Base-by-base conservation (phyloP, 2,329 filamentous ascomycete genomes). In the Mycosphaerella sp. region DNA sequence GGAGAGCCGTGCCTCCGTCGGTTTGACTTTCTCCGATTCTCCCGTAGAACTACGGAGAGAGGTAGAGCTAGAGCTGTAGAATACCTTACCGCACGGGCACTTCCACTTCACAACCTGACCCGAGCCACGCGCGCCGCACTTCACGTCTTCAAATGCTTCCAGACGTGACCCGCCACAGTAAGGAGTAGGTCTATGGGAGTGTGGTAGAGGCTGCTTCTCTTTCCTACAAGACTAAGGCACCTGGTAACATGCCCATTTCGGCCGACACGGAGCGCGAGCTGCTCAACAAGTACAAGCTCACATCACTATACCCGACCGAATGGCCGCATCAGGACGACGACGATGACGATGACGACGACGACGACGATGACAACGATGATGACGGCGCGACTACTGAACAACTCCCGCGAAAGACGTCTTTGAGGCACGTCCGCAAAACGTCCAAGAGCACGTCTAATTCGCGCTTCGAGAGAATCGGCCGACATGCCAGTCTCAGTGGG, bases 231-330 rank as follows among this genome's bases (percentile, higher is more conserved):
- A 25, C 5, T 5, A 25, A 25, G 21, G 7, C 7, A 25, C 21
- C 21, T 25, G 5, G 21, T 25, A 25, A 25, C 21, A 71, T 67
- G 65, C 63, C 62, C 49, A 76, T 81, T 84, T 60, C 64, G 32
- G 79, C 82, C 57, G 87, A 93, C 64, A 80, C 84, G 63, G 85
- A 93, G 65, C 77, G 84, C 55, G 82, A 80, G 41, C 81, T 97
- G 49, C 81, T 93, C 63, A 89, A 89, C 62, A 89, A 95, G 73
- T 97, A 97, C 74, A 87, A 89, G 68, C 79, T 97, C 43, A 79
- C 85, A 37, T 87, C 79, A 12, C 76, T 87, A 16, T 90, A 82
- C 68, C 91, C 91, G 2, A 79, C 81, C 32, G 82, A 87, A 75
- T 97, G 91, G 91, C 91, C 91, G 0, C 75, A 82, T 43, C 86